Evolutionary conservation across 148 eudicot species (phyloP).

Genomic region (Fagopyrum homotropicum): DNA sequence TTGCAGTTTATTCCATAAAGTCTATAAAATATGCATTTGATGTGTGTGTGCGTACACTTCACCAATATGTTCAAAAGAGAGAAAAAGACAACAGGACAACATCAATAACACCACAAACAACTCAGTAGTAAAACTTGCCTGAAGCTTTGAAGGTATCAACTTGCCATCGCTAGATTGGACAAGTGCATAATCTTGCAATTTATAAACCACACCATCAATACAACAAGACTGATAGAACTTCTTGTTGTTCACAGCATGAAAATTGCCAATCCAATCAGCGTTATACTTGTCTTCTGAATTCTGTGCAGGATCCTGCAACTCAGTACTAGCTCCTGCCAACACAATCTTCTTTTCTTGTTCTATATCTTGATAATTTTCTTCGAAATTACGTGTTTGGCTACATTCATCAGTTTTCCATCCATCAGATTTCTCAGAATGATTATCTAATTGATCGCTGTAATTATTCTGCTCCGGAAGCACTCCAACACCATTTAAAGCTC

Average conservation of each 20-base stretch:
- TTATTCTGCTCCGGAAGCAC: conserved; percentile 21
- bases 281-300: conserved; percentile 36
- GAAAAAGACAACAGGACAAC: not conserved
- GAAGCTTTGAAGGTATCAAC: conserved; percentile 58
- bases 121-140: conserved; percentile 29
- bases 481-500: conserved; percentile 24
- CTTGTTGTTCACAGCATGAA: conserved; percentile 46
- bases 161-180: conserved; percentile 34
- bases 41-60: no score
- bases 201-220: conserved; percentile 51
- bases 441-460: conserved; percentile 22
- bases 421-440: conserved; percentile 19
- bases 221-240: conserved; percentile 63
- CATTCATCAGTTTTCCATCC: conserved; percentile 16
- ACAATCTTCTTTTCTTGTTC: conserved; percentile 24
- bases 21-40: no score
- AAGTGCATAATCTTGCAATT: conserved; percentile 60
- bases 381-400: conserved; percentile 13
- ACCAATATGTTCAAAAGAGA: no score
- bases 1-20: no score
- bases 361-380: conserved; percentile 26
- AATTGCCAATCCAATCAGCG: conserved; percentile 78
- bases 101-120: not conserved
- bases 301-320: conserved; percentile 21
- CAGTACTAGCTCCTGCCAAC: conserved; percentile 19